Base-by-base conservation (phyloP, 129 eudicot genomes). In the Flaveria bidentis region DNA sequence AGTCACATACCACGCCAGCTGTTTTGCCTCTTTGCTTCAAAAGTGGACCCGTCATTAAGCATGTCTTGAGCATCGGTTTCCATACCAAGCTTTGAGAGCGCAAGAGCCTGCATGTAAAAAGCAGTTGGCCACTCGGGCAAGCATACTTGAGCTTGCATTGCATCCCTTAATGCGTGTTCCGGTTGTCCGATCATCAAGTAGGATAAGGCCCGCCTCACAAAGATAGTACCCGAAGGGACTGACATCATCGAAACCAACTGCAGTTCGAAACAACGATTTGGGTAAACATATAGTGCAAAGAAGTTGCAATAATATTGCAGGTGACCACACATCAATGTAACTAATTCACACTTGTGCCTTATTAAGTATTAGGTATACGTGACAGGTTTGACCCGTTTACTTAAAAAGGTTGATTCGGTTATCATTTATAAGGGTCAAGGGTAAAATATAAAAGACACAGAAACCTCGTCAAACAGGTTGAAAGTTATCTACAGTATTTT, bases 81-180 rank as follows among this genome's bases (percentile, higher is more conserved):
- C 98, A 93, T 93, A 51, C 98, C 98, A 22, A 93, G 96, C 85
- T 93, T 93, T 6, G 98, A 93, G 15, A 93, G 91, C 23, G 98
- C 97, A 6, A 93, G 83, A 25, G 98, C 97, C 71, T 93, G 98
- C 91, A 93, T 69, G 84, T 93, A 93, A 81, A 93, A 93, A 51
- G 98, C 96, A 12, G 92, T 87, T 10, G 98, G 97, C 98, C 98
- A 93, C 79, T 93, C 98, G 1, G 92, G 96, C 76, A 91, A 69
- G 85, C 98, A 93, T 6, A 93, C 98, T 74, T 93, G 98, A 66
- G 98, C 97, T 78, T 93, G 98, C 98, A 93, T 93, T 20, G 98
- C 97, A 61, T 93, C 98, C 57, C 98, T 83, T 36, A 93, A 82
- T 1, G 98, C 98, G 22, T 91, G 96, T 68, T 93, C 98, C 0